Evolutionary conservation across 2,329 filamentous ascomycete species (phyloP), one percentile per base, ranked within the genome.

Genomic region (Plenodomus biglobosus): DNA sequence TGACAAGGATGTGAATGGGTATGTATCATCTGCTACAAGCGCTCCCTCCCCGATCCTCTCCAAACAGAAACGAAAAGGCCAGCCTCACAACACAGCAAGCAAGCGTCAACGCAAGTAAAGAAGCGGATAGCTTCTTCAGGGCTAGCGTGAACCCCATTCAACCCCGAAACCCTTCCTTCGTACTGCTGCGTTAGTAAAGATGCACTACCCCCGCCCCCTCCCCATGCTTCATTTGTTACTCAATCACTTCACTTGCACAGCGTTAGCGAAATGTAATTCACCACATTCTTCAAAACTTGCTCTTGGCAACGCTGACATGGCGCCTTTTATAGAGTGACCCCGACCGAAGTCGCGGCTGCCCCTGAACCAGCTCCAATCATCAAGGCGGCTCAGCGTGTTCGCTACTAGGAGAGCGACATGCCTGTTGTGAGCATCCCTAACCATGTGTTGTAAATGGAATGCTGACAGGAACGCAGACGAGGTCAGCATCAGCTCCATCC

Each of bases 1-100:
- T 30, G 92, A 99, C 68, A 83, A 85, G 37, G 88, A 95, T 70
- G 83, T 96, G 50, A 94, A 95, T 69, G 94, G 94, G 53, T 76
- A 74, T 59, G 65, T 70, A 64, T 65, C 59, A 57, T 67, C 65
- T 61, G 55, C 56, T 59, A 53, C 50, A 55, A 63, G 58, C 62
- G 58, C 52, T 40, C 55, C 51, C 57, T 58, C 58, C 55, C 55
- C 47, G 37, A 42, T 46, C 56, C 51, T 47, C 44, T 50, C 61
- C 40, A 43, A 50, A 21, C 38, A 37, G 50, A 60, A 61, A 56
- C 57, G 54, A 53, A 62, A 61, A 50, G 55, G 60, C 52, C 58
- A 61, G 55, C 65, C 68, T 68, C 58, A 68, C 66, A 59, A 60
- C 55, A 59, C 62, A 65, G 58, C 55, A 52, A 67, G 58, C 52